These are phyloP conservation scores for Intubia oerlemansii DNA, from an alignment of 2,329 filamentous ascomycete species.

Conservation along the genomic window DNA sequence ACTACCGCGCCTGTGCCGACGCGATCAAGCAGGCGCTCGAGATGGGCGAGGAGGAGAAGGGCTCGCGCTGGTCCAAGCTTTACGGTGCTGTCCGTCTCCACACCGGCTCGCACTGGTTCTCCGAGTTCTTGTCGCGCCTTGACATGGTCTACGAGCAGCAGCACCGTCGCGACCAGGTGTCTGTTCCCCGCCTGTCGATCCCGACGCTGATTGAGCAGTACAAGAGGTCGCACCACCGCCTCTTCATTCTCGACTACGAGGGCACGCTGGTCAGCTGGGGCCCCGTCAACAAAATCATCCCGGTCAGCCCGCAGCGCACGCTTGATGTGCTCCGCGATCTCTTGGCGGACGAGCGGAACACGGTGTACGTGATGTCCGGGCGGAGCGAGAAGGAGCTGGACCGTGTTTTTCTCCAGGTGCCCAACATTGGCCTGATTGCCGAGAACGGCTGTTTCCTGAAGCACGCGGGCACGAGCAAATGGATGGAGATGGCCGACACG, in stretches of 20 bases:
- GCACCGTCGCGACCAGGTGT: conserved; percentile 61
- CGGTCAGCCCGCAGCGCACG: conserved; percentile 66
- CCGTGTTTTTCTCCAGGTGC: conserved; percentile 62
- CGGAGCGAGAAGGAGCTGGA: conserved; percentile 76
- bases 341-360: conserved; percentile 58
- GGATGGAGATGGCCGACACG: conserved; percentile 59
- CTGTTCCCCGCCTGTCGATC: conserved; percentile 66
- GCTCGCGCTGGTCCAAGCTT: conserved; percentile 51
- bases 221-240: conserved; percentile 37
- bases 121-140: conserved; percentile 49
- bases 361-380: conserved; percentile 85
- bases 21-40: conserved; percentile 69
- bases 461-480: conserved; percentile 40
- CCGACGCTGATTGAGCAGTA: conserved; percentile 45
- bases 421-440: conserved; percentile 71
- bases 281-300: conserved; percentile 62
- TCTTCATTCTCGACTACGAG: conserved; percentile 88
- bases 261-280: conserved; percentile 80
- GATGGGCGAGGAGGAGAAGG: conserved; percentile 56
- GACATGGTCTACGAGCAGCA: conserved; percentile 66
- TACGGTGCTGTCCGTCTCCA: conserved; percentile 56
- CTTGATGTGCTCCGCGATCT: conserved; percentile 68
- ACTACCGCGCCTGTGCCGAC: conserved; percentile 71
- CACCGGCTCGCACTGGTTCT: conserved; percentile 72
- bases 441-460: conserved; percentile 89